Evolutionary conservation across 2,329 filamentous ascomycete species (phyloP).

Genomic region (Calonectria multiphialidica): DNA sequence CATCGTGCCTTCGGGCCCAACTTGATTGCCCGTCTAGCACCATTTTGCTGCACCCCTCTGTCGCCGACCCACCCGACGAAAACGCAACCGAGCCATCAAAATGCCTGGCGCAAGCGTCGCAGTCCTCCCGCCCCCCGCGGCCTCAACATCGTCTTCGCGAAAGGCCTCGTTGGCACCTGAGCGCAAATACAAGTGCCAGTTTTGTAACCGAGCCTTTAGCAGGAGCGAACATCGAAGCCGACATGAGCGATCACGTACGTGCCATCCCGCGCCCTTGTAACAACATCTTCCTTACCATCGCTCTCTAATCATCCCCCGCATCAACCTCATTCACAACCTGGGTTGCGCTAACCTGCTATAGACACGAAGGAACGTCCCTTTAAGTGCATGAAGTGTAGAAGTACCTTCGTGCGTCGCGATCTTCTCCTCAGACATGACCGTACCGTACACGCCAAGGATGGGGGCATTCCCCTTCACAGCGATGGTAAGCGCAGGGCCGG

Average conservation of each 20-base stretch:
- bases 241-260: conserved; percentile 98
- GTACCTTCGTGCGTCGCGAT: conserved; percentile 98
- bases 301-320: conserved; percentile 20
- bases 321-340: conserved; percentile 5
- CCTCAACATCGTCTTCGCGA: conserved; percentile 78
- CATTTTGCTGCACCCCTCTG: conserved; percentile 41
- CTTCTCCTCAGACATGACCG: conserved; percentile 96
- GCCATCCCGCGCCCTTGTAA: conserved; percentile 24
- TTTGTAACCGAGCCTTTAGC: conserved; percentile 97
- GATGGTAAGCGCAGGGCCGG: conserved; percentile 89
- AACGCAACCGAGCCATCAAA: conserved; percentile 55
- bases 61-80: conserved; percentile 36
- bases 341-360: conserved; percentile 56
- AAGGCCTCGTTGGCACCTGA: conserved; percentile 85
- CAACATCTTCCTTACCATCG: conserved; percentile 26
- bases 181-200: conserved; percentile 99
- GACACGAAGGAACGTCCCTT: conserved; percentile 99
- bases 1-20: conserved; percentile 61
- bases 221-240: conserved; percentile 96
- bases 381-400: conserved; percentile 98
- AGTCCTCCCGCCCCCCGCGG: conserved; percentile 71
- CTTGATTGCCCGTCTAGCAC: conserved; percentile 40
- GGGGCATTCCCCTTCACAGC: conserved; percentile 91
- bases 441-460: conserved; percentile 98
- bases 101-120: conserved; percentile 81